phyloP scores from a whole-genome alignment of 139 green algal species.

The Chlorella ohadii region DNA sequence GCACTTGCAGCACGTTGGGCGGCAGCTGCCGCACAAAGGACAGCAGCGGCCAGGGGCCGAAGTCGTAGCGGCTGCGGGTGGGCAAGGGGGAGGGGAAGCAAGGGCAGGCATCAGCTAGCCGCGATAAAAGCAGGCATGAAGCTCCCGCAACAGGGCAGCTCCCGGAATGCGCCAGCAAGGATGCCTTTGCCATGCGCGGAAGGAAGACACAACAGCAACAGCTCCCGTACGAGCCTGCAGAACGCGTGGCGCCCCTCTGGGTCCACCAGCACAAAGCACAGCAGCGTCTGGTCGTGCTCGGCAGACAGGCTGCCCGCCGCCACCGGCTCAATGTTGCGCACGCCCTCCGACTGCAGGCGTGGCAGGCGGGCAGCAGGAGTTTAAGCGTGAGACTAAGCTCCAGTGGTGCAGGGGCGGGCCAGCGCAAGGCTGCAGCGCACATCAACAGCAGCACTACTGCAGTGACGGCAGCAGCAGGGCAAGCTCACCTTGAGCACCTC shows the following conservation, averaged over 20 bases:
- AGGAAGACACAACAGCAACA: background rate
- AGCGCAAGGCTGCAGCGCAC: no score
- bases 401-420: no score
- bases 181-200: background rate
- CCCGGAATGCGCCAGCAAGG: background rate
- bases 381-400: no score
- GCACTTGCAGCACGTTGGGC: conserved; percentile 24
- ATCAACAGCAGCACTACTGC: no score
- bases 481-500: conserved; percentile 70
- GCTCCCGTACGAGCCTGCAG: conserved; percentile 42
- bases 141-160: no score
- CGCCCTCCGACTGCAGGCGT: conserved; percentile 55
- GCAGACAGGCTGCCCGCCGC: background rate
- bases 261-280: conserved; percentile 94
- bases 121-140: no score
- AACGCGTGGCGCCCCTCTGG: conserved; percentile 71
- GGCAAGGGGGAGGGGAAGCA: background rate
- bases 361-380: background rate
- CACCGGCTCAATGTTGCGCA: conserved; percentile 50
- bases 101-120: background rate
- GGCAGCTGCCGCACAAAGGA: conserved; percentile 47
- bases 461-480: background rate
- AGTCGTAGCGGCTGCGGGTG: conserved; percentile 82
- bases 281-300: conserved; percentile 72
- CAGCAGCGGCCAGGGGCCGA: conserved; percentile 93